Evolutionary conservation across 495 filamentous ascomycete genomes (phyloP), one percentile per base, ranked within the genome.

Genomic region (Aspergillus steynii): DNA sequence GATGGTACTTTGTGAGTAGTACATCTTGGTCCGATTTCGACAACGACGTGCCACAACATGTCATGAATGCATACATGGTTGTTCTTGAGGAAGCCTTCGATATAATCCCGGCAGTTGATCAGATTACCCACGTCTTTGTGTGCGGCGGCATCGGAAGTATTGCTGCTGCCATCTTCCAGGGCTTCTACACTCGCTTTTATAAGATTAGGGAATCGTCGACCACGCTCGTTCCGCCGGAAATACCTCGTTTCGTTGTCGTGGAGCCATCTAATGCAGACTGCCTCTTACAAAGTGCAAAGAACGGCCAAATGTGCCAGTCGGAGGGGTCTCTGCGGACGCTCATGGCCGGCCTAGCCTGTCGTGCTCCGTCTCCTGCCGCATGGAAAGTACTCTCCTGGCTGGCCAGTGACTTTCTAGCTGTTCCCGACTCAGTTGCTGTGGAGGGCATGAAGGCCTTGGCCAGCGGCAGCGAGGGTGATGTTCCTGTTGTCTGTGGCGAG

Each of bases 11-110:
- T 15, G 52, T 54, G 8, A 54, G 52, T 14, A 54, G 52, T 54
- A 54, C 52, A 0, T 54, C 52, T 3, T 54, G 52, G 29, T n/a
- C n/a, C 14, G 52, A 54, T 10, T 54, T 54, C 5, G 52, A n/a
- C 25, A 15, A 14, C 4, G 52, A n/a, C 2, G 34, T 54, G 15
- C 7, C 29, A 4, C 52, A 29, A 26, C 31, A 54, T n/a, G 53
- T 55, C 53, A 55, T 55, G 53, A 42, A 55, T 55, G 53, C 27
- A 12, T 55, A 55, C 7, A 55, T 55, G 53, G 32, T 55, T 8
- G 28, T 55, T 5, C 31, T 42, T 9, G 53, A 42, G 5, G 29
- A 55, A n/a, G 53, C 29, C 27, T 2, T 55, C 1, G 5, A 12
- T 6, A 42, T 42, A 14, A 20, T 55, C 9, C 31, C 31, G 2